A percentile compares a stretch with the other conserved stretches of the same genome.
Evolutionary conservation across 2,329 filamentous ascomycete species (phyloP).

Genomic region (Scortechinia acanthostroma): DNA sequence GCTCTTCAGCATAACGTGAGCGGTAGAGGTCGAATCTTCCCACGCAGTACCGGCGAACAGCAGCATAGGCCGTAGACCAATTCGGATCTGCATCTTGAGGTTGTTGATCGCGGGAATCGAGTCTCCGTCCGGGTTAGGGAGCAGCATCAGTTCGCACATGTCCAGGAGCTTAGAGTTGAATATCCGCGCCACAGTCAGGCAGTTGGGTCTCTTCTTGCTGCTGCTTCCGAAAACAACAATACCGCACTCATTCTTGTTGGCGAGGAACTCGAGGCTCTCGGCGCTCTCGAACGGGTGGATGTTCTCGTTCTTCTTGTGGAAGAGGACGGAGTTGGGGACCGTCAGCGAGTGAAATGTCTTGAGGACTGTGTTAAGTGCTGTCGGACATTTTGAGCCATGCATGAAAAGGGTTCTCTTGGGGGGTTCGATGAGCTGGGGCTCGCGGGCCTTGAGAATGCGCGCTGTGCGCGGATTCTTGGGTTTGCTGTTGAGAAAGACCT

Average conservation of each 20-base stretch:
- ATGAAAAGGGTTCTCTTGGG: not conserved
- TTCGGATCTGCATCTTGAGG: not conserved
- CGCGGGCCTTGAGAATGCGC: not conserved
- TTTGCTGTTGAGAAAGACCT: not conserved
- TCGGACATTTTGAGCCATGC: not conserved
- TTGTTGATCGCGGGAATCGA: not conserved
- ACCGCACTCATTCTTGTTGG: constrained; percentile 1
- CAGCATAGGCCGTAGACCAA: not conserved
- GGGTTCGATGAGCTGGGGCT: not conserved
- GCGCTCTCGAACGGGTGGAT: constrained; percentile 2
- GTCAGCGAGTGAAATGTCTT: constrained; percentile 1
- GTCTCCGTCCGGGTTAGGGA: not conserved
- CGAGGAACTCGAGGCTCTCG: constrained; percentile 3
- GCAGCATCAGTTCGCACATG: not conserved
- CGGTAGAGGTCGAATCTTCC: not conserved
- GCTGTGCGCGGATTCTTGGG: constrained; percentile 1
- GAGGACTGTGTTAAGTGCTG: not conserved
- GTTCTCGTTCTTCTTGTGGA: constrained; percentile 1
- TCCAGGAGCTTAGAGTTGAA: not conserved
- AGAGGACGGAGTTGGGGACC: not conserved
- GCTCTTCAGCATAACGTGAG: constrained; percentile 2
- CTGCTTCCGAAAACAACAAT: constrained; percentile 1
- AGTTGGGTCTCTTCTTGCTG: constrained; percentile 3
- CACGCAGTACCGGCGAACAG: not conserved
- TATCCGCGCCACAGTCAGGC: not conserved